These are phyloP conservation scores for Raffaelea ambrosiae DNA, from an alignment of 2,329 filamentous ascomycete species.

Conservation along the genomic window DNA sequence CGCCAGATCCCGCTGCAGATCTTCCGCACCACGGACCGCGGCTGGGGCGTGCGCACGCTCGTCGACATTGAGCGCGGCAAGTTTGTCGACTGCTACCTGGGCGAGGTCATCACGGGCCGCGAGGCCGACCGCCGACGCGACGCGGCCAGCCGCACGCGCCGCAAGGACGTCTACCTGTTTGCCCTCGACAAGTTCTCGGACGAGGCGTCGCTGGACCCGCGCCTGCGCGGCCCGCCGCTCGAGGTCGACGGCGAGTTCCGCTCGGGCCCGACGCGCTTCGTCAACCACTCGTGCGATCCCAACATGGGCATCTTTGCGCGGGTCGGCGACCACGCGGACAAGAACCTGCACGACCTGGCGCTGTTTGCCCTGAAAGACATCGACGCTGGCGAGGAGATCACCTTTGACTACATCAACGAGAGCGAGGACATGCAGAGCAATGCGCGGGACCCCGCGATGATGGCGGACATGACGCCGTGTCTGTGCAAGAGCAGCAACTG, in stretches of 20 bases:
- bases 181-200: slow-evolving; percentile 72
- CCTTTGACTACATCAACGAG: slow-evolving; percentile 71
- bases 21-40: slow-evolving; percentile 63
- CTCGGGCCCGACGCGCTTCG: slow-evolving; percentile 71
- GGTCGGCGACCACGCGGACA: slow-evolving; percentile 67
- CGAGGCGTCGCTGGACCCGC: slow-evolving; percentile 42
- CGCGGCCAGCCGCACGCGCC: slow-evolving; percentile 42
- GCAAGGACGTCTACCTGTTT: slow-evolving; percentile 75
- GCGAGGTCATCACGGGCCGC: slow-evolving; percentile 55
- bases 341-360: slow-evolving; percentile 66
- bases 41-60: slow-evolving; percentile 66
- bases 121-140: slow-evolving; percentile 60
- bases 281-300: slow-evolving; percentile 75
- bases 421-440: slow-evolving; percentile 41
- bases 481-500: slow-evolving; percentile 59
- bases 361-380: slow-evolving; percentile 67
- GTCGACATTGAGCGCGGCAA: slow-evolving; percentile 61
- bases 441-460: slow-evolving; percentile 38
- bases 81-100: slow-evolving; percentile 73
- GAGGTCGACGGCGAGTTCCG: slow-evolving; percentile 66
- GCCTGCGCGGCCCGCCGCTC: slow-evolving; percentile 46
- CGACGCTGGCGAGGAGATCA: slow-evolving; percentile 57
- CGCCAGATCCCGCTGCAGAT: slow-evolving; percentile 64
- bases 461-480: slow-evolving; percentile 47
- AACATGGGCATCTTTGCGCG: slow-evolving; percentile 74